Evolutionary conservation across 2,329 filamentous ascomycete species (phyloP).

Genomic region (Aspergillus novoparasiticus): DNA sequence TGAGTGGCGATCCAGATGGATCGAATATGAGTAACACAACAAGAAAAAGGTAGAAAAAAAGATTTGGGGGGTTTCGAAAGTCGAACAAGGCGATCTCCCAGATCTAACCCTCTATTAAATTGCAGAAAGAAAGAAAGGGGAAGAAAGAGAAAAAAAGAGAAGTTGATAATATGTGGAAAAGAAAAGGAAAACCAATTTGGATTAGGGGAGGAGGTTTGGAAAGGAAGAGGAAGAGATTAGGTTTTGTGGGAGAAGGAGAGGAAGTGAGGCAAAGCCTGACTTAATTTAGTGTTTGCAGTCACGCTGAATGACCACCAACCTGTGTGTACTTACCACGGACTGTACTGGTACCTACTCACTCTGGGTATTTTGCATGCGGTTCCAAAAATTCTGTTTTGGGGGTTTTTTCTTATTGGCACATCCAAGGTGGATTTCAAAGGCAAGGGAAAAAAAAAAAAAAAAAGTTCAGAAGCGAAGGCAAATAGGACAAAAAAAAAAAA

Average conservation of each 20-base stretch:
- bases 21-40: conserved; percentile 32
- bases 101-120: conserved; percentile 31
- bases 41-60: conserved; percentile 31
- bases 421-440: background rate
- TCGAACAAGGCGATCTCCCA: conserved; percentile 28
- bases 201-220: conserved; percentile 19
- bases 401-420: background rate
- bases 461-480: conserved; percentile 10
- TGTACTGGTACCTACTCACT: background rate
- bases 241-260: conserved; percentile 28
- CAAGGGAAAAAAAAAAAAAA: conserved; percentile 2
- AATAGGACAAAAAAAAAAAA: background rate
- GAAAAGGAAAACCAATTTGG: conserved; percentile 17
- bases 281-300: conserved; percentile 7
- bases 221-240: conserved; percentile 25
- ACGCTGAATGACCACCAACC: background rate
- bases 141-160: conserved; percentile 16
- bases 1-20: conserved; percentile 25
- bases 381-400: background rate
- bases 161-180: conserved; percentile 22
- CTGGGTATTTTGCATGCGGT: background rate
- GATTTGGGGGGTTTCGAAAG: conserved; percentile 24
- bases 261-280: conserved; percentile 14
- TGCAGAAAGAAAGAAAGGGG: conserved; percentile 24
- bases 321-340: background rate